A percentile compares a stretch with the other conserved stretches of the same genome.
Evolutionary conservation across 2,329 filamentous ascomycete genomes (phyloP).

Genomic region (Pseudopyrenochaeta lycopersici): DNA sequence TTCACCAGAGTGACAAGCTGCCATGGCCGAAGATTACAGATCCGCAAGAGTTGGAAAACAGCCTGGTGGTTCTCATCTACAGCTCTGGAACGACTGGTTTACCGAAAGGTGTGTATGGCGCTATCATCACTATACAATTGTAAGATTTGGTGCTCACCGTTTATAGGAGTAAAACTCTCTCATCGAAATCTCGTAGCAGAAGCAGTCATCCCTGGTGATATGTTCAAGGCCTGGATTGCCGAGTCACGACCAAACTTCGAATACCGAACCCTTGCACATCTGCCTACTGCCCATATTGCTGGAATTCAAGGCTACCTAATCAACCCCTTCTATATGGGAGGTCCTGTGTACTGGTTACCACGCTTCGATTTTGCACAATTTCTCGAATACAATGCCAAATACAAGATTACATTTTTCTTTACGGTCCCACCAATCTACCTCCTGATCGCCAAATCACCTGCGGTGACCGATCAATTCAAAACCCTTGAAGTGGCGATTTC

Average conservation of each 20-base stretch:
- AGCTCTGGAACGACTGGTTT: constrained; percentile 59
- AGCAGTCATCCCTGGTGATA: constrained; percentile 42
- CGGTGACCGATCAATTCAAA: constrained; percentile 65
- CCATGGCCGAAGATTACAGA: constrained; percentile 66
- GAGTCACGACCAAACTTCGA: constrained; percentile 35
- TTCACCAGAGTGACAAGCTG: constrained; percentile 53
- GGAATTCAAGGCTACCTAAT: constrained; percentile 59
- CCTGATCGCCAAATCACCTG: constrained; percentile 65
- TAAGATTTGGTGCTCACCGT: not conserved
- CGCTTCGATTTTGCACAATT: constrained; percentile 67
- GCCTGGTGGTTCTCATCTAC: constrained; percentile 57
- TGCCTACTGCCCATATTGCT: constrained; percentile 59
- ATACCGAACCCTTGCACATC: constrained; percentile 56
- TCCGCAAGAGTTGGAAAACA: constrained; percentile 55
- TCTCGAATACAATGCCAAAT: constrained; percentile 60
- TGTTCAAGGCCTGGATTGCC: constrained; percentile 40
- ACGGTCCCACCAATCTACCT: constrained; percentile 70
- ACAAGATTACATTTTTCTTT: constrained; percentile 64
- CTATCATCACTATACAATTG: not conserved
- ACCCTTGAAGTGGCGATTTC: constrained; percentile 58
- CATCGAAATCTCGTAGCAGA: constrained; percentile 56
- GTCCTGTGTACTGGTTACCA: constrained; percentile 68
- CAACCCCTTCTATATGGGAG: constrained; percentile 53
- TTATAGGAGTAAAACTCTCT: constrained; percentile 51
- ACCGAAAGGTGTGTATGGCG: constrained; percentile 50